Evolutionary conservation across 768 basidiomycete species (phyloP), one percentile per base, ranked within the genome.

Genomic region (Amyloporia xantha): DNA sequence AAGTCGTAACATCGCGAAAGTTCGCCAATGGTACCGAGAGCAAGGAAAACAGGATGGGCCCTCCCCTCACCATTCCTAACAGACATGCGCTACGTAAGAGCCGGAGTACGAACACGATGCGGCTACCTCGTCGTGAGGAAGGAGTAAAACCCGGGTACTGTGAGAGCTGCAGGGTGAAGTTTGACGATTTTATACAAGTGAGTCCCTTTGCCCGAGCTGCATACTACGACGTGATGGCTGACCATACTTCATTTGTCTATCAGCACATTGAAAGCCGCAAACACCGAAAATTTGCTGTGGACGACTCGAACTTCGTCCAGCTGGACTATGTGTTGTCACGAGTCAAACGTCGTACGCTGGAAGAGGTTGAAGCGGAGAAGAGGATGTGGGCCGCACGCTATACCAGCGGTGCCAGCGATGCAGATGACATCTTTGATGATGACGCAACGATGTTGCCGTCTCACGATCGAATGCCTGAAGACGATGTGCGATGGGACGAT

Each of bases 71-170:
- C n/a, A 67, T 86, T 49, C 82, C 84, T 6, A 74, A 73, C 27
- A 73, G 75, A 37, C 66, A 68, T 30, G 44, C 68, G 23, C 68
- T 92, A 43, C 76, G 79, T 59, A 91, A 87, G 68, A 86, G 86
- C 61, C 79, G 80, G 54, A 91, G 88, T 56, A 90, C 86, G 44
- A 87, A 87, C 61, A 87, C 84, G 1, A 66, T 91, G 41, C 74
- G 76, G 59, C 70, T 87, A 48, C 82, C 86, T 6, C 83, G 79
- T 60, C 81, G 89, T 33, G 88, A 92, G 50, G 91, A 95, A 68
- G 82, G 82, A 15, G 81, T 77, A 54, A 97, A 96, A 59, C 86
- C 94, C 4, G 96, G 96, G 4, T 98, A 97, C 66, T 99, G 96
- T 65, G 96, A 99, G 67, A 94, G 92, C 63, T 99, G 96, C 66